Percentiles rank a stretch among this genome's conserved stretches.
phyloP scores from a whole-genome alignment of 208 protist species.

The Trypanosomatidae sp. region DNA sequence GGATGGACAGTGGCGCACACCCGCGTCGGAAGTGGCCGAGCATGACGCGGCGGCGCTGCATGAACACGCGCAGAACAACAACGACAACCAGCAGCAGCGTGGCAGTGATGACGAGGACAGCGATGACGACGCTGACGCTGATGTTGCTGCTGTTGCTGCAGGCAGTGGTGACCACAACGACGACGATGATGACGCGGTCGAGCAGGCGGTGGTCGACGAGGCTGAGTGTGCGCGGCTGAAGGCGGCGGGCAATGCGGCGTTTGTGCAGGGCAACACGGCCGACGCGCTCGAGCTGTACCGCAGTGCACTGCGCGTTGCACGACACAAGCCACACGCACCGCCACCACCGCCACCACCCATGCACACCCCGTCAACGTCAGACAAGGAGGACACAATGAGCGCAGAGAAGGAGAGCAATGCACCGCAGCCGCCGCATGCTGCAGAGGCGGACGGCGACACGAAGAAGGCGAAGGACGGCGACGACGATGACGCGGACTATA shows the following conservation, averaged over 20 bases:
- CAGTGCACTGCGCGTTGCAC: constrained; percentile 32
- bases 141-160: background rate
- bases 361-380: background rate
- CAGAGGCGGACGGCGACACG: background rate
- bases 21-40: too few species aligned
- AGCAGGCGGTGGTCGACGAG: constrained; percentile 29
- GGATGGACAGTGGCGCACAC: too few species aligned
- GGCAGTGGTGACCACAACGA: background rate
- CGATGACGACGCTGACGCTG: background rate
- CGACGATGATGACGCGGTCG: background rate
- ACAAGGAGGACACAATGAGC: background rate
- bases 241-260: constrained; percentile 47
- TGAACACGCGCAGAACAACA: background rate
- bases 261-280: constrained; percentile 21
- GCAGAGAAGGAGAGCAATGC: background rate
- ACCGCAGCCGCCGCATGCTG: background rate
- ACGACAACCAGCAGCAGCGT: background rate
- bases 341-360: background rate
- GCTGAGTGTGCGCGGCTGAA: constrained; percentile 50
- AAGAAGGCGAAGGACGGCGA: constrained; percentile 3
- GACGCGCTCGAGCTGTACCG: constrained; percentile 67
- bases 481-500: constrained; percentile 48
- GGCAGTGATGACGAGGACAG: constrained; percentile 1
- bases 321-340: constrained; percentile 29
- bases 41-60: too few species aligned